phyloP scores from a whole-genome alignment of 352 stramenopile species.

The Pythium volutum region DNA sequence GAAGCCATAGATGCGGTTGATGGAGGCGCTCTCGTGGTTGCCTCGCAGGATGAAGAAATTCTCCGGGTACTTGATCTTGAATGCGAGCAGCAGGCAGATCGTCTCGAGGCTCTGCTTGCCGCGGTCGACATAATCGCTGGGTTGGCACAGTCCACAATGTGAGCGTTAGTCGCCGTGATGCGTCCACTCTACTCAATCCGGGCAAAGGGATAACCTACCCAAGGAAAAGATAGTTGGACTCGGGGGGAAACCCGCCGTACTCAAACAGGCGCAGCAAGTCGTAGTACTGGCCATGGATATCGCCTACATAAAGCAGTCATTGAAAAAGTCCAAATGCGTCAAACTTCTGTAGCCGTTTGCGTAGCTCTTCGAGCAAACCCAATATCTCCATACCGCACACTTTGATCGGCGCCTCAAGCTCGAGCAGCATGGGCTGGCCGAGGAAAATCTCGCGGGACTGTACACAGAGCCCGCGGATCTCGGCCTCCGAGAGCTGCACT shows the following conservation, averaged over 20 bases:
- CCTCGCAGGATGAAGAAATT: conserved; percentile 82
- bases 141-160: not conserved
- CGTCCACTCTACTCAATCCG: no score
- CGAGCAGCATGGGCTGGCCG: conserved; percentile 97
- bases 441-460: conserved; percentile 97
- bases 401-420: conserved; percentile 98
- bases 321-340: not conserved
- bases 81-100: conserved; percentile 76
- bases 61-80: conserved; percentile 88
- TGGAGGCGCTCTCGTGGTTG: conserved; percentile 80
- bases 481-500: conserved; percentile 94
- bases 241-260: conserved; percentile 74
- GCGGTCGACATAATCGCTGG: conserved; percentile 80
- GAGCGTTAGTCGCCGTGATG: not conserved
- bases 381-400: conserved; percentile 85
- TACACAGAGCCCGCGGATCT: conserved; percentile 98
- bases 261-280: conserved; percentile 95
- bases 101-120: conserved; percentile 88
- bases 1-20: conserved; percentile 85
- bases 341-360: not conserved
- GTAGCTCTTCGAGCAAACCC: not conserved
- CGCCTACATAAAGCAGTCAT: conserved; percentile 39
- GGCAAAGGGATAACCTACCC: conserved; percentile 20
- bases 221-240: conserved; percentile 48
- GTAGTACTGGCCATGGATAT: conserved; percentile 96